Percentiles rank a stretch among this genome's conserved stretches.
Conservation (phyloP, 805 yeast species). For the Lipomyces sp. region DNA sequence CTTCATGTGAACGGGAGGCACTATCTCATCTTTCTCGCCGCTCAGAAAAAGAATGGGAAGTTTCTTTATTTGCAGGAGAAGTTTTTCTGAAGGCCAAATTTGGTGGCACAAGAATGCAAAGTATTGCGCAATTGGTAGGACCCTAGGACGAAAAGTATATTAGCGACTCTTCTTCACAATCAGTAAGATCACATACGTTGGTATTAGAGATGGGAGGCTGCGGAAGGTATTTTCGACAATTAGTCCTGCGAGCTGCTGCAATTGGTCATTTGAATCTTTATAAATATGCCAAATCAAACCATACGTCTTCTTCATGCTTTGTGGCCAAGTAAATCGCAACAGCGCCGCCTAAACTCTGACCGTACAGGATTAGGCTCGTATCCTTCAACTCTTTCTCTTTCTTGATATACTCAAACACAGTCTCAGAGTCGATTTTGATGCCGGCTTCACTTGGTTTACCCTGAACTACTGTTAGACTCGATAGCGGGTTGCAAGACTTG, state of each 20-base stretch:
- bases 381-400: constrained; percentile 58
- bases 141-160: constrained; percentile 52
- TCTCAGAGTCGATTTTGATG: constrained; percentile 77
- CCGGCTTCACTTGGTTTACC: constrained; percentile 81
- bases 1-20: constrained; percentile 85
- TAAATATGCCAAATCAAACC: neutral
- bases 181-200: constrained; percentile 19
- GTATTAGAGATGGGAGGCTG: constrained; percentile 67
- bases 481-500: neutral
- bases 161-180: neutral
- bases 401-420: constrained; percentile 64
- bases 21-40: constrained; percentile 83
- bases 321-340: constrained; percentile 84
- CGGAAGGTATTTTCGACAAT: constrained; percentile 87
- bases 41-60: constrained; percentile 73
- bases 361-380: constrained; percentile 70
- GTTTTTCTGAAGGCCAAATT: constrained; percentile 76
- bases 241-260: constrained; percentile 58
- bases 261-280: neutral
- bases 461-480: constrained; percentile 51
- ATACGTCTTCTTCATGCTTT: constrained; percentile 49
- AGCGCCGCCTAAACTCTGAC: constrained; percentile 94
- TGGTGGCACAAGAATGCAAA: constrained; percentile 71
- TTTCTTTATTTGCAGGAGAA: constrained; percentile 57
- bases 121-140: constrained; percentile 68